Base-by-base conservation (phyloP, 2,329 filamentous ascomycete species). In the Alternaria sp. region DNA sequence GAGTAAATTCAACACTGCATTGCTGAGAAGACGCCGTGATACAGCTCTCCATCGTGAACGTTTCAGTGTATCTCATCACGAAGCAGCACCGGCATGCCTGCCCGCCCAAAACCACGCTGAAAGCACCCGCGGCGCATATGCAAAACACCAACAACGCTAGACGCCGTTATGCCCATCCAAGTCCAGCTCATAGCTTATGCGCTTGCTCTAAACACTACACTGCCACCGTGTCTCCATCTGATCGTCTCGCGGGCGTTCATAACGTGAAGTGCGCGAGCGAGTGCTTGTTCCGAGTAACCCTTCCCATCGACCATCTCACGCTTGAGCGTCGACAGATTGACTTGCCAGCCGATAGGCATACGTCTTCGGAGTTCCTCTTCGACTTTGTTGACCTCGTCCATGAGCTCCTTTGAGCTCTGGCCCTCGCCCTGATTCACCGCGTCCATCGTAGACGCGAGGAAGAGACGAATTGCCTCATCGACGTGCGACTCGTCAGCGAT, bases 391-490 rank as follows among this genome's bases (percentile, higher is more conserved):
- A 93, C 92, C 79, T 98, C 96, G 54, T 97, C 93, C 81, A 96
- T 95, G 59, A 98, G 84, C 81, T 98, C 95, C 66, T 93, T 91
- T 75, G 90, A 93, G 40, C 92, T 93, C 32, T 81, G 79, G 67
- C 90, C 92, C 70, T 91, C 90, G 63, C 94, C 95, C 74, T 97
- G 93, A 63, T 93, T 95, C 60, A 98, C 93, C 8, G 96, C 96
- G 76, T 99, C 95, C 96, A 99, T 98, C 61, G 96, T 99, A 4
- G 91, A 94, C 68, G 94, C 96, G 28, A 99, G 84, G 89, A 99
- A 99, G 15, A 99, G 87, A 0, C 96, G 91, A 73, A 99, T 99
- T 3, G 96, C 96, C 83, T 99, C 96, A 75, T 99, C 95, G 56
- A 99, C 96, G 76, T 99, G 96, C 50, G 89, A 86, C 80, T 97